These are phyloP conservation scores for Talaromyces sp. DNA, from an alignment of 2,329 filamentous ascomycete genomes.

Conservation along the genomic window DNA sequence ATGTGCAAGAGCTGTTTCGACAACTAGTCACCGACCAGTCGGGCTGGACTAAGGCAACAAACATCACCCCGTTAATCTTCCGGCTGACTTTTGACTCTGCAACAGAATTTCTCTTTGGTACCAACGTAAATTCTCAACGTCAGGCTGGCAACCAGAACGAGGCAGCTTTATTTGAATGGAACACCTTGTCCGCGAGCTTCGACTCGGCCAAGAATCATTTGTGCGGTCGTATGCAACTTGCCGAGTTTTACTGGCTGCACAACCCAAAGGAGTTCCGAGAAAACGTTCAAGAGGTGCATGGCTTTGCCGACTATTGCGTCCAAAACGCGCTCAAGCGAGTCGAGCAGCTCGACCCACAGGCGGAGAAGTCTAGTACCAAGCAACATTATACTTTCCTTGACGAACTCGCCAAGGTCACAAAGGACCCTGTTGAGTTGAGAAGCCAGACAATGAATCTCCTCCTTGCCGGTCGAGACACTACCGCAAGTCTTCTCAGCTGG, in stretches of 20 bases:
- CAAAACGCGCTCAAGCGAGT: constrained; percentile 44
- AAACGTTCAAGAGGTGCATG: constrained; percentile 11
- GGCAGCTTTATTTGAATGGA: not conserved
- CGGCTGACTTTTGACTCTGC: constrained; percentile 81
- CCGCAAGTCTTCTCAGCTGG: constrained; percentile 48
- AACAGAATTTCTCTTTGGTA: constrained; percentile 82
- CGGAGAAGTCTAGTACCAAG: constrained; percentile 6
- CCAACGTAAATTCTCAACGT: constrained; percentile 62
- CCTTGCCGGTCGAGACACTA: constrained; percentile 56
- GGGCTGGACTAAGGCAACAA: constrained; percentile 53
- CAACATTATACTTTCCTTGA: constrained; percentile 50
- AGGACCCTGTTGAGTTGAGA: constrained; percentile 49
- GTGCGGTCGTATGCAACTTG: not conserved
- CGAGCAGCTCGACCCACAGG: not conserved
- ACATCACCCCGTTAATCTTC: constrained; percentile 76
- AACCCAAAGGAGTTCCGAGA: constrained; percentile 11
- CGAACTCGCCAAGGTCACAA: constrained; percentile 46
- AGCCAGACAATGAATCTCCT: constrained; percentile 54
- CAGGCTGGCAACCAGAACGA: constrained; percentile 38
- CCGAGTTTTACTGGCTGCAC: constrained; percentile 6
- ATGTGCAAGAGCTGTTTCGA: constrained; percentile 66
- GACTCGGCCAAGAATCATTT: constrained; percentile 2
- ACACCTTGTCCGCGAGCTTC: not conserved
- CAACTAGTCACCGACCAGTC: constrained; percentile 62
- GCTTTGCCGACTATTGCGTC: constrained; percentile 18